These are phyloP conservation scores for Erodium chrysanthum DNA, from an alignment of 441 rosid genomes.

Conservation along the genomic window DNA sequence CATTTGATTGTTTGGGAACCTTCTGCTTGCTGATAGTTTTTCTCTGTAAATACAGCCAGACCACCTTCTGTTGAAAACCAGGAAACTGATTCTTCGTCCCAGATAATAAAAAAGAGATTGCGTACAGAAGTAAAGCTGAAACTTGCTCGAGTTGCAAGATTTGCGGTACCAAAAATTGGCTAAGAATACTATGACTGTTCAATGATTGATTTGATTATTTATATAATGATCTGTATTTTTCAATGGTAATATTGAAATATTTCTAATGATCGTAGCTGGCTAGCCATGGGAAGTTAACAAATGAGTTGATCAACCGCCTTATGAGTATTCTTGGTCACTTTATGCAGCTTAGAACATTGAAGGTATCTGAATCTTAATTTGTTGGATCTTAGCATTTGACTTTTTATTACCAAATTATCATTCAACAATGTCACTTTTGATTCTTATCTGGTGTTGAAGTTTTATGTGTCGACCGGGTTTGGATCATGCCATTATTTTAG, in stretches of 20 bases:
- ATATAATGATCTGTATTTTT: background rate
- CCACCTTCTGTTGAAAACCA: conserved; percentile 70
- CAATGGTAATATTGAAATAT: background rate
- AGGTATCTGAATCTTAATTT: conserved; percentile 37
- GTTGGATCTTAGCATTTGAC: conserved; percentile 9
- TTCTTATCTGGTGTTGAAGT: conserved; percentile 3
- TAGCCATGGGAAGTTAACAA: conserved; percentile 75
- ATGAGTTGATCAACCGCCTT: conserved; percentile 74
- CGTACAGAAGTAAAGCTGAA: conserved; percentile 79
- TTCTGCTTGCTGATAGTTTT: background rate
- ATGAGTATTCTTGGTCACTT: conserved; percentile 89
- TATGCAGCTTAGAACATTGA: conserved; percentile 86
- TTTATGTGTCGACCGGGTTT: background rate
- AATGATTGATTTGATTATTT: conserved; percentile 2
- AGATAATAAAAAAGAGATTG: conserved; percentile 81
- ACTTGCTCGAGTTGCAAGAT: conserved; percentile 89
- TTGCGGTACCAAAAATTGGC: conserved; percentile 48
- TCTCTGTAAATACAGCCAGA: conserved; percentile 51
- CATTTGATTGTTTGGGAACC: background rate
- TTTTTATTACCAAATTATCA: background rate
- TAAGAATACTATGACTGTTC: background rate
- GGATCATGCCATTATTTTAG: background rate
- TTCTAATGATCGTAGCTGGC: conserved; percentile 50
- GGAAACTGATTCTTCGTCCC: conserved; percentile 67
- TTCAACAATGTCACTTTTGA: background rate